Base-by-base conservation (phyloP, 1,139 yeast species). In the Wickerhamiella infanticola region DNA sequence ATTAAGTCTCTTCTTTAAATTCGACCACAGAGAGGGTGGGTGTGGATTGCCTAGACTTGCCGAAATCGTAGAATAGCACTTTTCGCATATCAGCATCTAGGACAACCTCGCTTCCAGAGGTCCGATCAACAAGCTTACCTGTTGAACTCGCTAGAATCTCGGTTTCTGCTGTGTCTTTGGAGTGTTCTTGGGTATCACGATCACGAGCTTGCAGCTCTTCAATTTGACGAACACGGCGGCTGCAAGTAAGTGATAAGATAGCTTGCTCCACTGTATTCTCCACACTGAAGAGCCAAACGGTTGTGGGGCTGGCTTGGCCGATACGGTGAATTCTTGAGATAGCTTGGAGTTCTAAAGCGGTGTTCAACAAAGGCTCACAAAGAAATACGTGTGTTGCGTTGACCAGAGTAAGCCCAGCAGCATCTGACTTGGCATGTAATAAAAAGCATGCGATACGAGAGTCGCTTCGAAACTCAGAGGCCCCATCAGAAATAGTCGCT, bases 321-420 rank as follows among this genome's bases (percentile, higher is more conserved):
- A 90, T 88, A 51, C 98, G 67, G 59, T 88, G 95, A 41, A 90
- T 79, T 53, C 98, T 73, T 40, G 94, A 83, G 47, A 88, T 81
- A 0, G 97, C 96, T 58, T 90, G 98, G 24, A 82, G 62, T 56
- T 90, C 97, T 44, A 86, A 68, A 1, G 94, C 81, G 0, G 86
- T 77, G 57, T 85, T 86, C n/a, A 88, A 80, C 50, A 90, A 69
- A 0, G 97, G 97, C 60, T 90, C 98, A 61, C 95, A 80, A 8
- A 86, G 61, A 53, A 84, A 81, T 0, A 90, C 88, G 61, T 90
- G 95, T 0, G 84, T 79, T 0, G 97, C 97, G 65, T 88, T 88
- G 11, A 86, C 77, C 51, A 90, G 69, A 3, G 95, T 90, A 53
- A 90, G 67, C 0, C 97, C 98, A 31, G 95, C 64, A 5, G 54